These are phyloP conservation scores for Xylariaceae sp. DNA, from an alignment of 2,329 filamentous ascomycete species.

Conservation along the genomic window DNA sequence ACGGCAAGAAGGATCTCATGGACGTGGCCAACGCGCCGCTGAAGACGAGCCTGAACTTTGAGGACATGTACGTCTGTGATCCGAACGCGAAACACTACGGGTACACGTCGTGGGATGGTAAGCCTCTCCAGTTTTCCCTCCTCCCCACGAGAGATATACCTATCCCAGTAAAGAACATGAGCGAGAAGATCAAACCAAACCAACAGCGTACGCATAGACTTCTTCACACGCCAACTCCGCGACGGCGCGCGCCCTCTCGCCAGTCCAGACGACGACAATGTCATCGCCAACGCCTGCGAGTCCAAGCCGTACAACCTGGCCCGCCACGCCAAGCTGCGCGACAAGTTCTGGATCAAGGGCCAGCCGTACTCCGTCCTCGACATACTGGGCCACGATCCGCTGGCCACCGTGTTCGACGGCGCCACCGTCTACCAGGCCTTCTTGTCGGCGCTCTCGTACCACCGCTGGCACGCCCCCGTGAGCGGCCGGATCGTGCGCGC, in stretches of 20 bases:
- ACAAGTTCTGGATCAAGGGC: conserved; percentile 66
- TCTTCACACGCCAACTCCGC: conserved; percentile 63
- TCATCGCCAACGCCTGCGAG: conserved; percentile 65
- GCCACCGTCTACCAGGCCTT: conserved; percentile 68
- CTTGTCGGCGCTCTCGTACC: conserved; percentile 64
- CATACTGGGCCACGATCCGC: conserved; percentile 57
- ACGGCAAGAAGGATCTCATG: conserved; percentile 55
- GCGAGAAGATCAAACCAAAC: neutral
- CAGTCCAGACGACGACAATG: conserved; percentile 52
- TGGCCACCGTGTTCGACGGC: conserved; percentile 56
- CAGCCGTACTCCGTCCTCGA: conserved; percentile 63
- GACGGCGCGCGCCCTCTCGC: conserved; percentile 56
- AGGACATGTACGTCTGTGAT: conserved; percentile 68
- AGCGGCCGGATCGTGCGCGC: conserved; percentile 60
- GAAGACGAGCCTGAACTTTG: conserved; percentile 54
- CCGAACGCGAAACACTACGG: conserved; percentile 59
- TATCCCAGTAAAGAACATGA: too few species aligned
- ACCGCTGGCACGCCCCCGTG: conserved; percentile 67
- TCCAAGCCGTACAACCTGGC: conserved; percentile 53
- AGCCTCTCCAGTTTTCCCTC: conserved; percentile 7
- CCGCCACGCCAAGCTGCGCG: conserved; percentile 52
- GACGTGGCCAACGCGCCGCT: conserved; percentile 57
- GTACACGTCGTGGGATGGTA: conserved; percentile 65
- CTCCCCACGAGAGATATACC: too few species aligned
- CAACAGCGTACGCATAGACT: conserved; percentile 49